Percentiles rank a stretch among this genome's conserved stretches.
Evolutionary conservation across 78 protist genomes (phyloP).

Genomic region (Cavenderia fasciculata): DNA sequence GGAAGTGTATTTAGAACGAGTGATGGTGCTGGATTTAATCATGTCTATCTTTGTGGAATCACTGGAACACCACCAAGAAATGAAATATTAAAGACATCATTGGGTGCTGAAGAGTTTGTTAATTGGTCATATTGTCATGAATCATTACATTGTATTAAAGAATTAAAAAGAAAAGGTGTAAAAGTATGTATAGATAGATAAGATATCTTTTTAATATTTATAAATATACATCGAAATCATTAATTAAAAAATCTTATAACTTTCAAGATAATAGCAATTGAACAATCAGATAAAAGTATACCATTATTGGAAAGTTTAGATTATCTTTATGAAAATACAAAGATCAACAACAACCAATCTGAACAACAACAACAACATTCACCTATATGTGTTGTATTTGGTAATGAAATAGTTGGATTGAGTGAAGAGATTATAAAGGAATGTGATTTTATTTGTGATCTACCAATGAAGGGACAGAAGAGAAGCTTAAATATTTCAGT

Average conservation of each 20-base stretch:
- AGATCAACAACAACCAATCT: neutral
- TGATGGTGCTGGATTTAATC: slow-evolving; percentile 42
- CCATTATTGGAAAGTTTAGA: slow-evolving; percentile 14
- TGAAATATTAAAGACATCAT: slow-evolving; percentile 26
- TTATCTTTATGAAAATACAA: neutral
- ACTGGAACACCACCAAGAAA: slow-evolving; percentile 29
- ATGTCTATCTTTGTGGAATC: slow-evolving; percentile 42
- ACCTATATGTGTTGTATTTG: slow-evolving; percentile 37
- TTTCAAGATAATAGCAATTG: slow-evolving; percentile 37
- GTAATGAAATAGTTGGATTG: slow-evolving; percentile 61
- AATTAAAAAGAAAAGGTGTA: slow-evolving; percentile 32
- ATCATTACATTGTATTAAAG: neutral
- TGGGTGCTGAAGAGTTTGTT: slow-evolving; percentile 34
- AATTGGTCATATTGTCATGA: slow-evolving; percentile 8
- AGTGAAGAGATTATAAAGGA: slow-evolving; percentile 11
- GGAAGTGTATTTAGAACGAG: slow-evolving; percentile 59
- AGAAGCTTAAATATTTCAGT: slow-evolving; percentile 23
- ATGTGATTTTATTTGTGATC: slow-evolving; percentile 58
- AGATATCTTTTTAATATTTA: no score
- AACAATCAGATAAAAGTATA: slow-evolving; percentile 1
- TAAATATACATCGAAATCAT: no score
- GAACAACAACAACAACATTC: neutral
- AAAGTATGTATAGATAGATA: no score
- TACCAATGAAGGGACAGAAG: slow-evolving; percentile 53
- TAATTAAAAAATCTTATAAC: no score